Conservation (phyloP, 148 eudicot species). For the Selenicereus undatus region DNA sequence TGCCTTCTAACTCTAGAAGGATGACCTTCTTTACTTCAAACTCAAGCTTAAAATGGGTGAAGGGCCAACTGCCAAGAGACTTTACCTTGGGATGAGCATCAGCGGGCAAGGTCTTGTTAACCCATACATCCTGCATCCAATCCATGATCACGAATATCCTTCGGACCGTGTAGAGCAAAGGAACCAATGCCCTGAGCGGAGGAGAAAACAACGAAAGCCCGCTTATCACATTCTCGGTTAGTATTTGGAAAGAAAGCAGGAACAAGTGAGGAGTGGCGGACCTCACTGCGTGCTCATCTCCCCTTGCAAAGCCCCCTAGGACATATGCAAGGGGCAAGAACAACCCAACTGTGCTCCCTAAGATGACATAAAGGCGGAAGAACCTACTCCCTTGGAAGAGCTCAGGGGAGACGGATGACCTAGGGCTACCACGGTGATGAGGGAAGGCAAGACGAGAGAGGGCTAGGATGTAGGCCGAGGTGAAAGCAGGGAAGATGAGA, state of each 20-base stretch:
- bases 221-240: constrained; percentile 74
- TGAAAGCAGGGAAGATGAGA: constrained; percentile 62
- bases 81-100: constrained; percentile 55
- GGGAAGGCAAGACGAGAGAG: constrained; percentile 77
- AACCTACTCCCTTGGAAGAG: constrained; percentile 44
- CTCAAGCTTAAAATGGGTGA: background rate
- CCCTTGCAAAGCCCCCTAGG: constrained; percentile 85
- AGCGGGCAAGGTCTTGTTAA: constrained; percentile 54
- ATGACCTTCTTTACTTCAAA: background rate
- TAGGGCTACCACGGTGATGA: background rate
- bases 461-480: constrained; percentile 51
- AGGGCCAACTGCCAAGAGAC: background rate
- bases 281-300: constrained; percentile 76
- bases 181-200: constrained; percentile 90
- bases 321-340: constrained; percentile 88
- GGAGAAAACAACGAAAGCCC: constrained; percentile 76
- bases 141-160: constrained; percentile 72
- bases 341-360: constrained; percentile 69
- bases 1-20: too few species aligned
- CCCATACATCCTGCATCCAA: constrained; percentile 75
- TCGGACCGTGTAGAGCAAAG: constrained; percentile 69
- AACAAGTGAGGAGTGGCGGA: constrained; percentile 92
- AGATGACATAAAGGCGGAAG: constrained; percentile 47
- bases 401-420: constrained; percentile 22
- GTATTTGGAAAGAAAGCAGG: constrained; percentile 77